These are phyloP conservation scores for Daedalea quercina DNA, from an alignment of 768 basidiomycete genomes.

Conservation along the genomic window DNA sequence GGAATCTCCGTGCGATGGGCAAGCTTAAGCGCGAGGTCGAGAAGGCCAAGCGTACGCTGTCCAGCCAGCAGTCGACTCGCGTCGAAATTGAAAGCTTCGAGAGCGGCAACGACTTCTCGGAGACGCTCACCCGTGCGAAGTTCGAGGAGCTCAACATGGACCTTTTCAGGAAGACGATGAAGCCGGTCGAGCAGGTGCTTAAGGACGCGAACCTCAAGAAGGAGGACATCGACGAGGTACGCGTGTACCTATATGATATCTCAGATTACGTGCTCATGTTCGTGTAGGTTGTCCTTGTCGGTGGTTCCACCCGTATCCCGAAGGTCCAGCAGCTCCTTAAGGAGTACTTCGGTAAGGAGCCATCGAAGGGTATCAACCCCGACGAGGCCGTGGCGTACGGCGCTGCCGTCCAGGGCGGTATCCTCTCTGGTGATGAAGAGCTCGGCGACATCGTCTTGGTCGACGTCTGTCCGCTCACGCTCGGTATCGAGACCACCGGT, in stretches of 20 bases:
- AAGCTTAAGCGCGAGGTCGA: conserved; percentile 69
- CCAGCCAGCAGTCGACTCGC: conserved; percentile 84
- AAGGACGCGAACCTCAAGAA: conserved; percentile 99
- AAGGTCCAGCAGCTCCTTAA: conserved; percentile 98
- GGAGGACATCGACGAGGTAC: conserved; percentile 87
- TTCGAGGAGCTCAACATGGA: conserved; percentile 99
- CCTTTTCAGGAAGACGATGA: conserved; percentile 99
- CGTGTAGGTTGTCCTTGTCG: conserved; percentile 75
- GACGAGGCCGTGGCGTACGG: conserved; percentile 99
- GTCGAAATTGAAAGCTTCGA: conserved; percentile 97
- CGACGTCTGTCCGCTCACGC: conserved; percentile 93
- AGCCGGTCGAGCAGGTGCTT: conserved; percentile 97
- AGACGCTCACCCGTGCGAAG: conserved; percentile 95
- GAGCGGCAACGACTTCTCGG: conserved; percentile 94
- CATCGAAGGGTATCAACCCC: conserved; percentile 97
- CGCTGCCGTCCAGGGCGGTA: conserved; percentile 98
- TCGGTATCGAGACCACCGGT: conserved; percentile 98
- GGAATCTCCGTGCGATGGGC: conserved; percentile 58
- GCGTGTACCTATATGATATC: conserved; percentile 10
- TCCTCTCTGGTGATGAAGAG: conserved; percentile 90
- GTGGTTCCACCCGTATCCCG: conserved; percentile 98
- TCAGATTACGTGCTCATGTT: background rate
- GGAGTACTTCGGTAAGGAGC: conserved; percentile 97
- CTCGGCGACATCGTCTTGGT: conserved; percentile 90
- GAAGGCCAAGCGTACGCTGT: conserved; percentile 70